phyloP scores from a whole-genome alignment of 768 basidiomycete genomes.

The Crucibulum laeve region DNA sequence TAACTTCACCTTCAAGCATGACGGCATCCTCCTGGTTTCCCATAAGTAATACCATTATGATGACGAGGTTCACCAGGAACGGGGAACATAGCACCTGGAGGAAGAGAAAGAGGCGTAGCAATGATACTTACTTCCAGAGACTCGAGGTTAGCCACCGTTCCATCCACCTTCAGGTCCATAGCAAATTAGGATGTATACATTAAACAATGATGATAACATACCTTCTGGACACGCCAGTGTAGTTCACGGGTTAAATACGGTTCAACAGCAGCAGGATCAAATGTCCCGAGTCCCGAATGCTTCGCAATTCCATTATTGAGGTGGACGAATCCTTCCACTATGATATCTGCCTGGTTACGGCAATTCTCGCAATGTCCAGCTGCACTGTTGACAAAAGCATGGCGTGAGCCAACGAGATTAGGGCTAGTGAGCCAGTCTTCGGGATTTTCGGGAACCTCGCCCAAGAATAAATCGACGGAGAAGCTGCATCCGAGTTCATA shows the following conservation, averaged over 20 bases:
- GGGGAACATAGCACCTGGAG: conserved; percentile 22
- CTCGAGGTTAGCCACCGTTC: conserved; percentile 13
- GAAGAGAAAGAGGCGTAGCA: conserved; percentile 21
- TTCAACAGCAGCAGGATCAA: conserved; percentile 31
- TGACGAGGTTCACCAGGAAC: conserved; percentile 15
- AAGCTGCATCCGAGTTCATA: conserved; percentile 39
- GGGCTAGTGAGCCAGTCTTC: conserved; percentile 28
- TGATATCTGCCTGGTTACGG: conserved; percentile 20
- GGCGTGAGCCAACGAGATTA: conserved; percentile 38
- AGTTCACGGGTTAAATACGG: conserved; percentile 37
- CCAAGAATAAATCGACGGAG: conserved; percentile 43
- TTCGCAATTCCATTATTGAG: conserved; percentile 29
- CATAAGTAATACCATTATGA: conserved; percentile 17
- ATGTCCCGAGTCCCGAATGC: conserved; percentile 22
- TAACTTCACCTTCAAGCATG: too few relatives aligned
- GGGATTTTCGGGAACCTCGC: conserved; percentile 30
- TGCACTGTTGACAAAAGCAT: conserved; percentile 33
- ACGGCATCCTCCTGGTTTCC: conserved; percentile 20
- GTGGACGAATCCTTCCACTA: conserved; percentile 41
- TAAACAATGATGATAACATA: conserved; percentile 10
- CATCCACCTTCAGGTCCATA: conserved; percentile 11
- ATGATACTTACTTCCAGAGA: conserved; percentile 24
- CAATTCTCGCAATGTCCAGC: conserved; percentile 38
- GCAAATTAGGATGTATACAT: background rate
- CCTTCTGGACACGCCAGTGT: conserved; percentile 39